Conservation (phyloP, 1,284 basidiomycete genomes). For the Inonotus obliquus region DNA sequence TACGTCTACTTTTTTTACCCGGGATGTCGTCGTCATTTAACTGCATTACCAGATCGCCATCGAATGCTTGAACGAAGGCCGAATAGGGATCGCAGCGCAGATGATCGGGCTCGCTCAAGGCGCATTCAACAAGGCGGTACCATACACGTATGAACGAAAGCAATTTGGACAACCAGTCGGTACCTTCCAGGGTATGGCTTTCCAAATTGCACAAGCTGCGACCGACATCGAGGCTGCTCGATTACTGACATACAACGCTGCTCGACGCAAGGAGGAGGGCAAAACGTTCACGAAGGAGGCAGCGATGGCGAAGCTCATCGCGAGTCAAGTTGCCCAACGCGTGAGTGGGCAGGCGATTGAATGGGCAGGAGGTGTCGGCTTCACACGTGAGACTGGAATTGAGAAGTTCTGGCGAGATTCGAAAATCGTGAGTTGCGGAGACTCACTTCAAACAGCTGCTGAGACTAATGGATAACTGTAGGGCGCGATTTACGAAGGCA, state of each 20-base stretch:
- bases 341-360: slow-evolving; percentile 91
- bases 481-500: slow-evolving; percentile 95
- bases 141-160: slow-evolving; percentile 89
- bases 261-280: slow-evolving; percentile 89
- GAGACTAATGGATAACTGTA: slow-evolving; percentile 27
- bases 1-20: slow-evolving; percentile 24
- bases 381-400: slow-evolving; percentile 91
- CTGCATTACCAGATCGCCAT: slow-evolving; percentile 72
- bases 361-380: slow-evolving; percentile 95
- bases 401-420: slow-evolving; percentile 96
- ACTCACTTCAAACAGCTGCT: background rate
- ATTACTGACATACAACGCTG: slow-evolving; percentile 94
- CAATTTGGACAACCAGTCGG: slow-evolving; percentile 95
- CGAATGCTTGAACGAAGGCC: slow-evolving; percentile 96
- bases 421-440: slow-evolving; percentile 72
- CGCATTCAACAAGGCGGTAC: slow-evolving; percentile 89
- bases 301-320: slow-evolving; percentile 94
- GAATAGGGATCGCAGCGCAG: slow-evolving; percentile 96
- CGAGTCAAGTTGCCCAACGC: slow-evolving; percentile 84
- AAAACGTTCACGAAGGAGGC: slow-evolving; percentile 87
- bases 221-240: slow-evolving; percentile 92
- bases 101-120: slow-evolving; percentile 98
- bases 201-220: slow-evolving; percentile 89
- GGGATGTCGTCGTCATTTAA: background rate
- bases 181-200: slow-evolving; percentile 92